phyloP scores from a whole-genome alignment of 2,329 filamentous ascomycete genomes.

The Thelonectria rubi region DNA sequence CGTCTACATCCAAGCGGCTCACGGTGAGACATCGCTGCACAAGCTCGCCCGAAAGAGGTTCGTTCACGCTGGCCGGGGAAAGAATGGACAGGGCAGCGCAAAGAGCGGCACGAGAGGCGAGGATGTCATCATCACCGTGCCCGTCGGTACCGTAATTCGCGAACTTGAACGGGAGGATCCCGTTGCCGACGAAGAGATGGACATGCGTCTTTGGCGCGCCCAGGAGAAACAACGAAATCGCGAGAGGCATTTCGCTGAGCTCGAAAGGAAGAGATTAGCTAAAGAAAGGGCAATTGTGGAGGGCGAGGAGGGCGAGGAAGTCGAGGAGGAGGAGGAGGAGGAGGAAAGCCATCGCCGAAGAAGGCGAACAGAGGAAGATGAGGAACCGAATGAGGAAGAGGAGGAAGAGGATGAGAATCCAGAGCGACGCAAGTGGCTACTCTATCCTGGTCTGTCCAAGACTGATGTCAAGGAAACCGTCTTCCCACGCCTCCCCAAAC shows the following conservation, averaged over 20 bases:
- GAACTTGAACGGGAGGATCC: constrained; percentile 85
- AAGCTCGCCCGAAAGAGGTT: constrained; percentile 84
- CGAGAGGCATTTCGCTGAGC: constrained; percentile 48
- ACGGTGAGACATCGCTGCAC: constrained; percentile 90
- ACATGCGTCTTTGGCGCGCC: constrained; percentile 46
- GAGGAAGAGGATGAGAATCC: constrained; percentile 56
- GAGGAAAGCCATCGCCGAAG: constrained; percentile 20
- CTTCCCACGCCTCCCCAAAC: constrained; percentile 61
- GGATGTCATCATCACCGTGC: constrained; percentile 88
- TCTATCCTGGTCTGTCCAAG: constrained; percentile 81
- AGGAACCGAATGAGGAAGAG: constrained; percentile 43
- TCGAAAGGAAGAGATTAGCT: constrained; percentile 37
- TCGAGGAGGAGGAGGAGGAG: constrained; percentile 29
- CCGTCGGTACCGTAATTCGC: constrained; percentile 88
- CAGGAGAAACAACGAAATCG: constrained; percentile 46
- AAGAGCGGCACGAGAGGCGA: constrained; percentile 82
- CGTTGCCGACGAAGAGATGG: constrained; percentile 68
- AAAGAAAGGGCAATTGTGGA: constrained; percentile 20
- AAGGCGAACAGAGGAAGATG: constrained; percentile 29
- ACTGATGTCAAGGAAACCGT: constrained; percentile 69
- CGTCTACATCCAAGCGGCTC: constrained; percentile 92
- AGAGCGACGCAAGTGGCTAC: constrained; percentile 78
- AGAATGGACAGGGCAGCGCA: constrained; percentile 78
- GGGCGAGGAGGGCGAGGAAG: constrained; percentile 26
- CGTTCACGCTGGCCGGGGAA: constrained; percentile 78